Evolutionary conservation across 129 eudicot genomes (phyloP).

Genomic region (Flaveria ramosissima): DNA sequence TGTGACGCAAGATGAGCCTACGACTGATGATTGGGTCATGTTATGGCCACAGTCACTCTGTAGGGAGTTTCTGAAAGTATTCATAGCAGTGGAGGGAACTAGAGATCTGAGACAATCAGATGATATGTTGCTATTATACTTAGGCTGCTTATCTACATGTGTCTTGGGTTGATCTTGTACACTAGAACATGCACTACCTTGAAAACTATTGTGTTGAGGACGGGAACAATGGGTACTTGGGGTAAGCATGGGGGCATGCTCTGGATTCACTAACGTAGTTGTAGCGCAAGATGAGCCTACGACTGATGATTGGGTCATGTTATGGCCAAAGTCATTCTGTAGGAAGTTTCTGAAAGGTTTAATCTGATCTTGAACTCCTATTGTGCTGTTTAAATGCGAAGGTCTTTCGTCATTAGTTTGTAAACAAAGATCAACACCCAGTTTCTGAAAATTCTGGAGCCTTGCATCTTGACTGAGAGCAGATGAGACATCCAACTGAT

Average conservation of each 20-base stretch:
- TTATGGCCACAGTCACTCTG: constrained; percentile 66
- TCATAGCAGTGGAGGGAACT: background rate
- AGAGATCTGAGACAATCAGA: constrained; percentile 33
- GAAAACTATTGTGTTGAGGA: constrained; percentile 25
- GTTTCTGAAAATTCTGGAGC: constrained; percentile 42
- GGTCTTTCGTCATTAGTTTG: constrained; percentile 49
- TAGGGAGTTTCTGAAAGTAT: constrained; percentile 53
- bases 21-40: constrained; percentile 71
- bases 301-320: constrained; percentile 71
- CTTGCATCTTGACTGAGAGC: constrained; percentile 48
- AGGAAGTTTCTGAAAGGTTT: constrained; percentile 60
- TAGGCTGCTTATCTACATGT: constrained; percentile 34
- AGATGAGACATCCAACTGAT: constrained; percentile 49
- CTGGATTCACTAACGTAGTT: constrained; percentile 67
- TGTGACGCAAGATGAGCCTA: constrained; percentile 70
- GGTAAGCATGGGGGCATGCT: constrained; percentile 64
- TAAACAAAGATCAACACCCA: constrained; percentile 47
- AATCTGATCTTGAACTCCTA: constrained; percentile 53
- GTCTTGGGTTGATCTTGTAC: constrained; percentile 14
- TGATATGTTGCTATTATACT: constrained; percentile 29
- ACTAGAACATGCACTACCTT: background rate
- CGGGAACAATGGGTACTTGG: constrained; percentile 62
- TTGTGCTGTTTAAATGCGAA: constrained; percentile 36
- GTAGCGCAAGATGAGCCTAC: constrained; percentile 74
- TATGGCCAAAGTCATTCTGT: constrained; percentile 64